Conservation (phyloP, 495 filamentous ascomycete genomes). For the Aspergillus baeticus region DNA sequence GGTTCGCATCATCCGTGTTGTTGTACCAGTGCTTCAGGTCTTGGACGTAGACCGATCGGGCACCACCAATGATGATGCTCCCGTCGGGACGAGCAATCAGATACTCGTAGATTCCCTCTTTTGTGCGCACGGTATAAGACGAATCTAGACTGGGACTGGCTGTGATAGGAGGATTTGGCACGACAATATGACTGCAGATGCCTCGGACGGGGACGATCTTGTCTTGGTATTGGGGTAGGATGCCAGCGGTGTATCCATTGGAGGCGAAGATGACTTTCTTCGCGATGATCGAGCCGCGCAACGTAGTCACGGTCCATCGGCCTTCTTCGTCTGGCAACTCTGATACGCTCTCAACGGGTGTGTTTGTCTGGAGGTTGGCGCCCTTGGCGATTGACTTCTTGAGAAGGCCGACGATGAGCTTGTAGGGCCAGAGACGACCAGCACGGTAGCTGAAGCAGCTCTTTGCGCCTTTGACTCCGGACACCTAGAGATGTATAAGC, state of each 20-base stretch:
- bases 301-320: slow-evolving; percentile 52
- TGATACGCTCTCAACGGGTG: slow-evolving; percentile 53
- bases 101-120: slow-evolving; percentile 41
- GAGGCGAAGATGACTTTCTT: slow-evolving; percentile 67
- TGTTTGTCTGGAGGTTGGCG: slow-evolving; percentile 79
- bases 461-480: slow-evolving; percentile 47
- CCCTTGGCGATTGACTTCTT: slow-evolving; percentile 51
- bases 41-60: slow-evolving; percentile 31
- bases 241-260: slow-evolving; percentile 75
- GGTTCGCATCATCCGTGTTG: slow-evolving; percentile 45
- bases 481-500: slow-evolving; percentile 24
- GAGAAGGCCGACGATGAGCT: slow-evolving; percentile 68
- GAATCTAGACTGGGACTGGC: neutral
- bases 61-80: slow-evolving; percentile 56
- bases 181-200: slow-evolving; percentile 33
- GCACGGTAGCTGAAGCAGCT: slow-evolving; percentile 41
- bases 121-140: neutral
- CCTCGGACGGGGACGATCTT: slow-evolving; percentile 77
- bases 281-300: slow-evolving; percentile 59
- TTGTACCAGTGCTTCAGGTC: slow-evolving; percentile 46
- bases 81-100: slow-evolving; percentile 50
- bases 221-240: slow-evolving; percentile 65
- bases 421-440: slow-evolving; percentile 73
- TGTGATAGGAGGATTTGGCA: slow-evolving; percentile 14
- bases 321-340: slow-evolving; percentile 19